Conservation (phyloP, 441 rosid genomes). For the Mallotus japonicus region DNA sequence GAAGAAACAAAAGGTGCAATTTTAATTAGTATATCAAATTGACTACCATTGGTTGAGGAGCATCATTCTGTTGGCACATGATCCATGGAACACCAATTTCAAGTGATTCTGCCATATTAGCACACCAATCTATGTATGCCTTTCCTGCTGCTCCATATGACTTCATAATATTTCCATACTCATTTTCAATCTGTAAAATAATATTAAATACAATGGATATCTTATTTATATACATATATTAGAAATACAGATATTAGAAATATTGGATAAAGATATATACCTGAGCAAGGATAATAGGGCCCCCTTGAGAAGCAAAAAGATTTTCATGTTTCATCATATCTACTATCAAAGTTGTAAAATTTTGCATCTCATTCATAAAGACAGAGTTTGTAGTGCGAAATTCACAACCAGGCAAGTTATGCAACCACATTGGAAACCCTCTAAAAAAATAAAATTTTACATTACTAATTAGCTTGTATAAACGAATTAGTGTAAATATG, state of each 20-base stretch:
- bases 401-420: constrained; percentile 4
- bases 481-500: neutral
- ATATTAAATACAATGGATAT: no score
- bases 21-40: no score
- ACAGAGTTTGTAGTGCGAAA: constrained; percentile 65
- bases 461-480: constrained; percentile 20
- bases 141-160: constrained; percentile 49
- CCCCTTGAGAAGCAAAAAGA: constrained; percentile 72
- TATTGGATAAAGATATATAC: constrained; percentile 24
- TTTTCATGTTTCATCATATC: constrained; percentile 49
- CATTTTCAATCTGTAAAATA: constrained; percentile 58
- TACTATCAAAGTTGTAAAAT: constrained; percentile 48
- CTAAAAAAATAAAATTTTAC: neutral
- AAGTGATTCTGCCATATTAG: constrained; percentile 56
- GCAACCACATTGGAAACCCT: constrained; percentile 31
- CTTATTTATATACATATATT: no score
- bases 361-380: constrained; percentile 58
- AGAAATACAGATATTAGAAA: no score
- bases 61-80: constrained; percentile 56
- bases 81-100: constrained; percentile 77
- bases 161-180: constrained; percentile 53
- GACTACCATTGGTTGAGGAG: constrained; percentile 55
- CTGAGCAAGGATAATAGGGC: constrained; percentile 65
- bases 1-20: no score
- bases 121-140: constrained; percentile 62